Evolutionary conservation across 768 basidiomycete species (phyloP), one percentile per base, ranked within the genome.

Genomic region (Boletus pseudo-olivaceus): DNA sequence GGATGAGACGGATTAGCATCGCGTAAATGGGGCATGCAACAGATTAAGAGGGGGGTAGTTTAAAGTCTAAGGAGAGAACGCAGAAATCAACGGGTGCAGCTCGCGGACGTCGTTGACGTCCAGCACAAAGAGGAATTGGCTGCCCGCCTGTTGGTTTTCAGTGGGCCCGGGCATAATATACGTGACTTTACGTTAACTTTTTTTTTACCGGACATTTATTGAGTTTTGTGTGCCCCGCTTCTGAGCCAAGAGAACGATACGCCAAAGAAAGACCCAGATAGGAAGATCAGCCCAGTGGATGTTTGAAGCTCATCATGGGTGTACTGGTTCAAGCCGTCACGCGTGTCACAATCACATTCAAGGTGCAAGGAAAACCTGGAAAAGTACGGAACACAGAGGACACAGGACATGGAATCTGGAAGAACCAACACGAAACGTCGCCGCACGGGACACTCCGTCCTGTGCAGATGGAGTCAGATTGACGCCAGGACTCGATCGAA

Each of bases 1-100:
- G 74, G 30, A 74, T 48, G 55, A 88, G 79, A 65, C 77, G 77
- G 64, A 88, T 79, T 62, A 82, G 71, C 86, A 88, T 88, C 57
- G 54, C 59, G 58, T 33, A 10, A 32, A 47, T 34, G 23, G 23
- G 23, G 58, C 42, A 34, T 19, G 51, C 34, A 51, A 39, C 5
- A 44, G 47, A 69, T 72, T 70, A 72, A 51, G 48, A 62, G 27
- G 44, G 29, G 20, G 27, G 38, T 72, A 72, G 52, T 40, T 29
- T 68, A 66, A 41, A 47, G 51, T 66, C 61, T 59, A 69, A 38
- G 49, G 55, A 29, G 34, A 49, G 43, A 23, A 55, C 35, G 46
- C 32, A 51, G 45, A 20, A 44, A 54, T 30, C 17, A 20, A 56
- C 37, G 45, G 43, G 54, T 46, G 50, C 51, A 40, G 40, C 43